Percentiles rank a stretch among this genome's conserved stretches.
These are phyloP conservation scores for Penicillium crustosum DNA, from an alignment of 2,329 filamentous ascomycete species.

Conservation along the genomic window DNA sequence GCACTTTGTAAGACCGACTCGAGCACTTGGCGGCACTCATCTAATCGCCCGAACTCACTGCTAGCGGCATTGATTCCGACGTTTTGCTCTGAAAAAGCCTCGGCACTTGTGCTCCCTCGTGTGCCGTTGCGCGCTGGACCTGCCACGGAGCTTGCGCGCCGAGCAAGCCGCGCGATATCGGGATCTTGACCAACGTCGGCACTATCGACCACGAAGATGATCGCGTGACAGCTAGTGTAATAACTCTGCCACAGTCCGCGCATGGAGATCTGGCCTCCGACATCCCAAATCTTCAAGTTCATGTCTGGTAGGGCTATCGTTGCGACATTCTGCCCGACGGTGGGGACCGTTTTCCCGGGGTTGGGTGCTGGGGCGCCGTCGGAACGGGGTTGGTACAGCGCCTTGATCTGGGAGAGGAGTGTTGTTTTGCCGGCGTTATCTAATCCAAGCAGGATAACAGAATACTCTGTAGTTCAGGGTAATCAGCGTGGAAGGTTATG, in stretches of 20 bases:
- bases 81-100: slow-evolving; percentile 36
- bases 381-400: slow-evolving; percentile 62
- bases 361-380: slow-evolving; percentile 51
- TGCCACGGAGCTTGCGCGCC: slow-evolving; percentile 30
- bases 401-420: slow-evolving; percentile 93
- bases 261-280: slow-evolving; percentile 87
- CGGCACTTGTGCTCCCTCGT: slow-evolving; percentile 5
- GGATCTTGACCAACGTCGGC: slow-evolving; percentile 83
- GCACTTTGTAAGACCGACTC: slow-evolving; percentile 86
- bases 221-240: slow-evolving; percentile 89
- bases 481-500: neutral
- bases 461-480: slow-evolving; percentile 68
- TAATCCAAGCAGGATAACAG: slow-evolving; percentile 91
- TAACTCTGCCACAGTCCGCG: slow-evolving; percentile 94
- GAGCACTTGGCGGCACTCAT: slow-evolving; percentile 85
- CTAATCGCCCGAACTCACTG: slow-evolving; percentile 58
- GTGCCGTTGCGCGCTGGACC: slow-evolving; percentile 16
- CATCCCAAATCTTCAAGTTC: slow-evolving; percentile 98
- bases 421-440: slow-evolving; percentile 99
- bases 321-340: slow-evolving; percentile 94
- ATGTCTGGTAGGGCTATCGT: slow-evolving; percentile 88
- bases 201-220: slow-evolving; percentile 96
- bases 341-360: slow-evolving; percentile 84
- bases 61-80: slow-evolving; percentile 39
- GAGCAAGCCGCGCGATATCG: slow-evolving; percentile 56